Percentiles rank a stretch among this genome's conserved stretches.
Conservation (phyloP, 805 yeast genomes). For the Metschnikowia kunwiensis region DNA sequence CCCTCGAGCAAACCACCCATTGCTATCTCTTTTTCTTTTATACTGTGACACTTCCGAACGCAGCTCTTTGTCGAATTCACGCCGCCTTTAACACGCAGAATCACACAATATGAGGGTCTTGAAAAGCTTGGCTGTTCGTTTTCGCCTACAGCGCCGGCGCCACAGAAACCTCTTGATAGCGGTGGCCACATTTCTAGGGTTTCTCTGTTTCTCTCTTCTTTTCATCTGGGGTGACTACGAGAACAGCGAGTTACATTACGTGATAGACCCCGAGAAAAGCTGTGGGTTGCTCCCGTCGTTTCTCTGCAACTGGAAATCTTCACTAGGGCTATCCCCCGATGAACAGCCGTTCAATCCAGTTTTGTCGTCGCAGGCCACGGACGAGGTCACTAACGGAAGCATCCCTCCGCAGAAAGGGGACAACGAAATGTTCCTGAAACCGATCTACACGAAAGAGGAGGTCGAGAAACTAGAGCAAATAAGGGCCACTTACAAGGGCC, state of each 20-base stretch:
- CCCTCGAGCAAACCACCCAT: no score
- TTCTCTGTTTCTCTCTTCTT: conserved; percentile 8
- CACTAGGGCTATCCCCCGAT: not conserved
- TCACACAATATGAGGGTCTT: conserved; percentile 14
- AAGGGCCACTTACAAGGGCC: conserved; percentile 6
- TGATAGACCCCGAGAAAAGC: conserved; percentile 1
- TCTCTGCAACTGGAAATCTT: conserved; percentile 8
- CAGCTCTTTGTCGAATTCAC: no score
- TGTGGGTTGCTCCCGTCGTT: conserved; percentile 14
- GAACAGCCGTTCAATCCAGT: conserved; percentile 8
- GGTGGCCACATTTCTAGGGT: conserved; percentile 7
- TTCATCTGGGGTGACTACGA: conserved; percentile 9
- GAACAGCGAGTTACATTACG: conserved; percentile 6
- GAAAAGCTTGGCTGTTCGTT: conserved; percentile 9
- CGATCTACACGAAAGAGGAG: not conserved
- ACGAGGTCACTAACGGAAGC: not conserved
- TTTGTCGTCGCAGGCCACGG: not conserved
- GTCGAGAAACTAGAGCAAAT: conserved; percentile 15
- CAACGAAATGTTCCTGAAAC: not conserved
- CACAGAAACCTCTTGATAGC: conserved; percentile 10
- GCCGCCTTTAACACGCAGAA: no score
- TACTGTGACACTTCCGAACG: no score
- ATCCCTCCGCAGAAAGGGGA: not conserved
- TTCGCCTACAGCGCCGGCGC: conserved; percentile 18
- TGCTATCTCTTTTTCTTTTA: no score